phyloP scores from a whole-genome alignment of 1,139 yeast species.

The Kluyveromyces sp. region DNA sequence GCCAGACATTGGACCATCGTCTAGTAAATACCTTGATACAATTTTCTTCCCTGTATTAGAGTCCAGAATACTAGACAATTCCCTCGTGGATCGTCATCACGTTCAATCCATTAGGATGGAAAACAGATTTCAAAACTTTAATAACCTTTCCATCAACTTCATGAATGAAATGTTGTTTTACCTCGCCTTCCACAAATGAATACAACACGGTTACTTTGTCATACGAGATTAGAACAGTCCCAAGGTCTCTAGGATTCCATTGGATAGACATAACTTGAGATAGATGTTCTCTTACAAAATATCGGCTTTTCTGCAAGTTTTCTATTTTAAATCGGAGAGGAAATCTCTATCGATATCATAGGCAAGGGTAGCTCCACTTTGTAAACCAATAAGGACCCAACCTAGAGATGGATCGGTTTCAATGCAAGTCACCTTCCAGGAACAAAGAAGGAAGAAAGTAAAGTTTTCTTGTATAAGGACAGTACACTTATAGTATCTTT shows the following conservation, averaged over 20 bases:
- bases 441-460: conserved; percentile 45
- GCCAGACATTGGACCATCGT: conserved; percentile 44
- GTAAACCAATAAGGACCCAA: conserved; percentile 75
- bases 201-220: conserved; percentile 62
- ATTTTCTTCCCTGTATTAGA: conserved; percentile 64
- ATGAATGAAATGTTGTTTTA: conserved; percentile 51
- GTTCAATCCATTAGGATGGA: conserved; percentile 92
- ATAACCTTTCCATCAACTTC: conserved; percentile 54
- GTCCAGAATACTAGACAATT: conserved; percentile 88
- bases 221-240: conserved; percentile 67
- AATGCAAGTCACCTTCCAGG: conserved; percentile 61
- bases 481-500: conserved; percentile 52
- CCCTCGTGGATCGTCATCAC: conserved; percentile 67
- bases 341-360: conserved; percentile 77
- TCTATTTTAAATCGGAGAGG: conserved; percentile 61
- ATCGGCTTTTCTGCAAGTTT: conserved; percentile 53
- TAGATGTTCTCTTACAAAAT: conserved; percentile 31
- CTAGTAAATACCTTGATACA: conserved; percentile 66
- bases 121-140: conserved; percentile 53
- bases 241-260: conserved; percentile 88
- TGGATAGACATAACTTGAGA: conserved; percentile 59
- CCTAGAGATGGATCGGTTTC: conserved; percentile 83
- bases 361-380: conserved; percentile 66
- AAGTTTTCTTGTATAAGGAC: conserved; percentile 56
- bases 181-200: conserved; percentile 53